phyloP scores from a whole-genome alignment of 306 rosid genomes.

The Trichosanthes cucumerina region DNA sequence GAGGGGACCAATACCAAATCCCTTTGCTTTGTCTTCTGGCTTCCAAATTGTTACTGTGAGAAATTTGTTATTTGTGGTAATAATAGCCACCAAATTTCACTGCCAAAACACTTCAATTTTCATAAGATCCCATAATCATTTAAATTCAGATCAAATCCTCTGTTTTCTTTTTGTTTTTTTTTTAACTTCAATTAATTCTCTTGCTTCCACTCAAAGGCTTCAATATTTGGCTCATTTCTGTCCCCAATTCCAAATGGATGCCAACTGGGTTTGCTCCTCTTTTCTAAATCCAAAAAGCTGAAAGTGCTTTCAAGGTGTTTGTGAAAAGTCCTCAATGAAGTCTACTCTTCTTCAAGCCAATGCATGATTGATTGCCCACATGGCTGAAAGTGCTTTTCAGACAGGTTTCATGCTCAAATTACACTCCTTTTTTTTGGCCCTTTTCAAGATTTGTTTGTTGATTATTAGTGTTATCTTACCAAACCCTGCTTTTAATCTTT shows the following conservation, averaged over 20 bases:
- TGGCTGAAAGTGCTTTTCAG: not conserved
- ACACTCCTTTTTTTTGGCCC: not conserved
- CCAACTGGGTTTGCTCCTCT: not conserved
- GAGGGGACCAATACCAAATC: not conserved
- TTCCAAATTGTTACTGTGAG: not conserved
- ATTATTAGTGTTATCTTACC: not conserved
- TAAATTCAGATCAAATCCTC: not conserved
- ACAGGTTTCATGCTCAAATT: not conserved
- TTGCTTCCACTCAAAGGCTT: not conserved
- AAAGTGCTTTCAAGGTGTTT: not conserved
- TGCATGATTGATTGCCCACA: not conserved
- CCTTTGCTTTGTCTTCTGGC: slow-evolving; percentile 5
- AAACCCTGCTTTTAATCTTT: not conserved
- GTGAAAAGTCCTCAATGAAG: slow-evolving; percentile 3
- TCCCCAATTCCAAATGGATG: not conserved
- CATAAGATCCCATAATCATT: not conserved
- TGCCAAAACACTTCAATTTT: not conserved
- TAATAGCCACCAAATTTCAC: not conserved
- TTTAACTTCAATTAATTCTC: not conserved
- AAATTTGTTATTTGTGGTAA: not conserved
- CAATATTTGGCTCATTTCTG: not conserved
- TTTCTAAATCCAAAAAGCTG: not conserved
- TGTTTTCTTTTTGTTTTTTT: not conserved
- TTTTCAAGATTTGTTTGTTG: not conserved
- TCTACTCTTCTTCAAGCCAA: not conserved